These are phyloP conservation scores for Sordaria brevicollis DNA, from an alignment of 495 filamentous ascomycete genomes.

Conservation along the genomic window DNA sequence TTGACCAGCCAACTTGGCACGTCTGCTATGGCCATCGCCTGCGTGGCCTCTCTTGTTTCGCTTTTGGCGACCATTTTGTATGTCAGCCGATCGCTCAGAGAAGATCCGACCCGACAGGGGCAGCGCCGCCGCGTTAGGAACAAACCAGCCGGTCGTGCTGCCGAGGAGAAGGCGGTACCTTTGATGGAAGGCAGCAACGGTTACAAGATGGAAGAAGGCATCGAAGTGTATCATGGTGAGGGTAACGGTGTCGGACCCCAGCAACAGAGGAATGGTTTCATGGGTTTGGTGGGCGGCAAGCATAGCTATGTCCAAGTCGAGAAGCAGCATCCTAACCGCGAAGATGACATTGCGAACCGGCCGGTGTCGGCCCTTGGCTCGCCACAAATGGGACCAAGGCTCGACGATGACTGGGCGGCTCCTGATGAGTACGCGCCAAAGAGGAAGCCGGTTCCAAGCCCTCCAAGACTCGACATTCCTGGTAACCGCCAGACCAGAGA, in stretches of 20 bases:
- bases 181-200: neutral
- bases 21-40: conserved; percentile 16
- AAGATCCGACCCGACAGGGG: neutral
- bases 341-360: neutral
- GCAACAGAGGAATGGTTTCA: neutral
- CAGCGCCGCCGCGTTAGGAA: neutral
- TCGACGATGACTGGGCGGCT: conserved; percentile 15
- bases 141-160: neutral
- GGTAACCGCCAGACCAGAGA: conserved; percentile 7
- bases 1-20: conserved; percentile 12
- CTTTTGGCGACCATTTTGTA: conserved; percentile 11
- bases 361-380: neutral
- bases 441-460: neutral
- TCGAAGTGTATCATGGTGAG: neutral
- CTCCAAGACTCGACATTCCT: conserved; percentile 1
- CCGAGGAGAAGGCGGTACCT: conserved; percentile 5
- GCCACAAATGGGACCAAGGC: neutral
- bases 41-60: conserved; percentile 13
- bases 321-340: conserved; percentile 11
- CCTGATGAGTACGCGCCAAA: conserved; percentile 12
- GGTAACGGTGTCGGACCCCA: neutral
- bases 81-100: neutral
- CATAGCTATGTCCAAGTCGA: conserved; percentile 29
- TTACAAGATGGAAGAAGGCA: neutral
- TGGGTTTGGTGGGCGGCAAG: neutral